Percentiles rank a stretch among this genome's conserved stretches.
phyloP scores from a whole-genome alignment of 2,329 filamentous ascomycete genomes.

The Phialemonium atrogriseum region DNA sequence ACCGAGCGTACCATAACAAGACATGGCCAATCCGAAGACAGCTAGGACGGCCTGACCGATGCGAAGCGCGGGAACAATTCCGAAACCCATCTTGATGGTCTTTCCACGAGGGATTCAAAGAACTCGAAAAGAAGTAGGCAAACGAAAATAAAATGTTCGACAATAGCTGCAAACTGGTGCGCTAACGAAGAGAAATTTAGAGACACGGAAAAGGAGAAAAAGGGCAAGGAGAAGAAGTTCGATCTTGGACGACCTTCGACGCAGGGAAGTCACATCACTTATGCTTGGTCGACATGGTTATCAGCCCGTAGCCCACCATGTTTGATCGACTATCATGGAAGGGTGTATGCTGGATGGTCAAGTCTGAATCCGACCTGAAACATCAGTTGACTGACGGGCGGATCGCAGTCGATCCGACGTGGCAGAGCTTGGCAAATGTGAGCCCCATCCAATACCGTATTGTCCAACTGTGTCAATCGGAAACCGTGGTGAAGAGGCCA shows the following conservation, averaged over 20 bases:
- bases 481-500: no score
- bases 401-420: background rate
- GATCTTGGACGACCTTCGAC: no score
- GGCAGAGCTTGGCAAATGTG: no score
- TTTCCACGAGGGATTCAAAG: conserved; percentile 5
- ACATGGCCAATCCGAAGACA: conserved; percentile 37
- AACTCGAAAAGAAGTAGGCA: no score
- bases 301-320: background rate
- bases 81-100: conserved; percentile 28
- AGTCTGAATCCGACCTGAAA: conserved; percentile 21
- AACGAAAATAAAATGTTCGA: conserved; percentile 9
- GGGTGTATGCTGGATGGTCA: conserved; percentile 10
- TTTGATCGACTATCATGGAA: conserved; percentile 7
- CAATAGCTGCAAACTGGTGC: conserved; percentile 17
- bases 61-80: conserved; percentile 33
- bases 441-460: no score
- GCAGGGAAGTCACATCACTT: conserved; percentile 6
- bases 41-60: conserved; percentile 36
- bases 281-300: no score
- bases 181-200: conserved; percentile 17
- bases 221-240: conserved; percentile 2
- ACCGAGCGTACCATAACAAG: conserved; percentile 34
- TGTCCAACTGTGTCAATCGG: no score
- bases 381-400: conserved; percentile 10
- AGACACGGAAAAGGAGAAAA: conserved; percentile 8